Evolutionary conservation across 495 filamentous ascomycete species (phyloP), one percentile per base, ranked within the genome.

Genomic region (Talaromyces nanjingensis): DNA sequence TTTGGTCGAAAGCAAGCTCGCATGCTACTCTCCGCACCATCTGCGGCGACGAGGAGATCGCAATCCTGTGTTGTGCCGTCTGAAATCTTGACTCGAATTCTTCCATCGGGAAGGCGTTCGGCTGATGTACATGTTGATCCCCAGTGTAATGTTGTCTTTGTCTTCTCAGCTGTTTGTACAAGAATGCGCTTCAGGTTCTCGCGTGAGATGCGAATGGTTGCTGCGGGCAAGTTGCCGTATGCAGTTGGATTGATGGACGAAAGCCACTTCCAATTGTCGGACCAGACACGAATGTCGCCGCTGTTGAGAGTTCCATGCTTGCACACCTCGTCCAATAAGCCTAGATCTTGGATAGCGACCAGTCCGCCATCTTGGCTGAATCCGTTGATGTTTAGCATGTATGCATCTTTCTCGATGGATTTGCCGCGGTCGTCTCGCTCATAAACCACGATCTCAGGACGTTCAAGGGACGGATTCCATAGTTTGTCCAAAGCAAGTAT

Each of bases 1-100:
- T 70, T 64, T n/a, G 71, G 73, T 61, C 75, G 67, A 6, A 78
- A 62, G 52, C 55, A 33, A 12, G 66, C 60, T 56, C 77, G 65
- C 25, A 79, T 68, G 63, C 73, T 79, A 65, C 76, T 78, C 45
- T 60, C 68, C 2, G 74, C 71, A 2, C 77, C 77, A 64, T 77
- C 75, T 0, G 76, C 71, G 9, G 68, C 74, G 16, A 79, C 64
- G 1, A 79, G 65, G 8, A 79, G 31, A 59, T 76, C 76, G 55
- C 74, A 78, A 18, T 73, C 72, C 8, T 74, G 66, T 34, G 55
- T 59, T 11, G 47, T 45, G 18, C 63, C 69, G 6, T 62, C 27
- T 2, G 39, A 47, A 16, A 62, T 25, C 2, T 2, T 47, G 27
- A 66, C 66, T 2, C 61, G 18, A 9, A 72, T 61, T 16, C 45